Evolutionary conservation across 805 yeast genomes (phyloP).

Genomic region (Spathaspora boniae): DNA sequence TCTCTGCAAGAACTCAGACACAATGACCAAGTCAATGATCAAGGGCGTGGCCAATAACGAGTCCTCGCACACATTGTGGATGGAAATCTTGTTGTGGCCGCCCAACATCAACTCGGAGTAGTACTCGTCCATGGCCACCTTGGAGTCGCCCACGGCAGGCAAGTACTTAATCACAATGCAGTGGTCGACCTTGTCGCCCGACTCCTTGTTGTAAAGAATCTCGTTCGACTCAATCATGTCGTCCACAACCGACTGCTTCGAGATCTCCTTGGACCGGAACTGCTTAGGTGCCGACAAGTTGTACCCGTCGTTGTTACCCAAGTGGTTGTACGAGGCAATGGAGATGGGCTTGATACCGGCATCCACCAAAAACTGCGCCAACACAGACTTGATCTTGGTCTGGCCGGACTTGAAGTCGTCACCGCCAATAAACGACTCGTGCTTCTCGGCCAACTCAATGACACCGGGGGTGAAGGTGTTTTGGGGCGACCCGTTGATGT

Average conservation of each 20-base stretch:
- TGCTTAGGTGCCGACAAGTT: constrained; percentile 89
- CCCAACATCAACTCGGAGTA: constrained; percentile 96
- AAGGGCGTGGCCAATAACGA: constrained; percentile 92
- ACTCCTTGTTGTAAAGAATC: constrained; percentile 75
- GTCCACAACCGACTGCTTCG: constrained; percentile 89
- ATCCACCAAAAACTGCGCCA: constrained; percentile 93
- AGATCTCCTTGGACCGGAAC: constrained; percentile 92
- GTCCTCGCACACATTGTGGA: constrained; percentile 96
- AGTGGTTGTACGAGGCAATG: constrained; percentile 92
- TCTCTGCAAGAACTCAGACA: constrained; percentile 87
- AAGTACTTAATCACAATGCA: constrained; percentile 93
- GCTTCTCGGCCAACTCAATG: constrained; percentile 78
- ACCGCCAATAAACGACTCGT: constrained; percentile 83
- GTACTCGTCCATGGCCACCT: constrained; percentile 98
- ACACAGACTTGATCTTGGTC: constrained; percentile 92
- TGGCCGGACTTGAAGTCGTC: constrained; percentile 98
- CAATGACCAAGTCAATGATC: constrained; percentile 85
- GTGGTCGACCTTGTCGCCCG: constrained; percentile 81
- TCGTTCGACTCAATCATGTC: constrained; percentile 88
- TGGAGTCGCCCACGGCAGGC: constrained; percentile 93
- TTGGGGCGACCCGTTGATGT: constrained; percentile 96
- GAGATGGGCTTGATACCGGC: constrained; percentile 96
- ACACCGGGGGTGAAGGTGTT: constrained; percentile 97
- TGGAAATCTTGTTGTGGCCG: constrained; percentile 91
- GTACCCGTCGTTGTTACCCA: constrained; percentile 95